These are phyloP conservation scores for Neoconidiobolus thromboides DNA, from an alignment of 371 early-diverging fungal species.

Conservation along the genomic window DNA sequence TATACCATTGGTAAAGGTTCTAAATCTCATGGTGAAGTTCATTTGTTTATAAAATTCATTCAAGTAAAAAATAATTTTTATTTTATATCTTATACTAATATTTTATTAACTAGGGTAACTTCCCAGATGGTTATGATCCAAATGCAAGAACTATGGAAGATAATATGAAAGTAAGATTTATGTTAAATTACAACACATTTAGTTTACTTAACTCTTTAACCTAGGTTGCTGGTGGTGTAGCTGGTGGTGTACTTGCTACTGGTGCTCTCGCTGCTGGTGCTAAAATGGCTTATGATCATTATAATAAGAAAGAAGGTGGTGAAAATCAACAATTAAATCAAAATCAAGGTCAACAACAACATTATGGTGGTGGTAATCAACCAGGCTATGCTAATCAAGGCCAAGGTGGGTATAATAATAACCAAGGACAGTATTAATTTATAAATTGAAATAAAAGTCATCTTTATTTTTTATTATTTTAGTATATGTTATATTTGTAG, in stretches of 20 bases:
- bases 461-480: no score
- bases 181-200: neutral
- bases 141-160: neutral
- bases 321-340: neutral
- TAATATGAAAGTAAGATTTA: neutral
- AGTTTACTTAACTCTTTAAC: neutral
- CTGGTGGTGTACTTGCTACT: neutral
- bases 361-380: neutral
- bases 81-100: neutral
- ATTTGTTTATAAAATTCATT: neutral
- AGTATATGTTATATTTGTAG: no score
- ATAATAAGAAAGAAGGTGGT: neutral
- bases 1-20: slow-evolving; percentile 3
- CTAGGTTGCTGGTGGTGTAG: slow-evolving; percentile 1
- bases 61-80: neutral
- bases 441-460: no score
- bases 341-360: neutral
- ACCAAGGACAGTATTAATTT: no score
- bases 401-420: slow-evolving; percentile 7
- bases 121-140: slow-evolving; percentile 6
- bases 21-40: slow-evolving; percentile 4
- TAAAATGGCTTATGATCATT: slow-evolving; percentile 1
- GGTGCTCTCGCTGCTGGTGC: slow-evolving; percentile 2
- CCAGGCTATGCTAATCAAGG: slow-evolving; percentile 3
- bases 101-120: neutral